These are phyloP conservation scores for Cercospora sp. DNA, from an alignment of 2,329 filamentous ascomycete genomes.

Conservation along the genomic window DNA sequence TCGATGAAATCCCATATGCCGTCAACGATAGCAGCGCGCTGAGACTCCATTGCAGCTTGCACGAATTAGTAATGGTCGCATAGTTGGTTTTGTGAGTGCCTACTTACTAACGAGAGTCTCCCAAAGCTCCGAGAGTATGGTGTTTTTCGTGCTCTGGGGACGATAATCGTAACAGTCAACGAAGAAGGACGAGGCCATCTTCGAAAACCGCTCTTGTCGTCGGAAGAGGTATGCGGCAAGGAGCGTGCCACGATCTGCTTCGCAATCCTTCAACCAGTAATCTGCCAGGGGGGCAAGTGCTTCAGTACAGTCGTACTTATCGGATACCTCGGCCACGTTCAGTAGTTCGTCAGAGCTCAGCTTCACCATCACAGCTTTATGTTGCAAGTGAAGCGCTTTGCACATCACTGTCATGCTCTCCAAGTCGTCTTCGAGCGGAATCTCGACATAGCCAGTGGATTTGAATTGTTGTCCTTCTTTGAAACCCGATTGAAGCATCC, in stretches of 20 bases:
- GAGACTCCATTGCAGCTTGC: neutral
- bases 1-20: neutral
- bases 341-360: neutral
- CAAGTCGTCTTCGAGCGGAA: slow-evolving; percentile 14
- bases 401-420: neutral
- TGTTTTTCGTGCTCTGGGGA: neutral
- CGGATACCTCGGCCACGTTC: neutral
- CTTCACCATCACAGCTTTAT: neutral
- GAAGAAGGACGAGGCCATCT: neutral
- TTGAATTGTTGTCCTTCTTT: slow-evolving; percentile 1
- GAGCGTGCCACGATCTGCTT: neutral
- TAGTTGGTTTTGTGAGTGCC: neutral
- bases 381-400: neutral
- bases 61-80: neutral
- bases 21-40: neutral
- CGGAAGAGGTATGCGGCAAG: neutral
- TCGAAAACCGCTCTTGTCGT: neutral
- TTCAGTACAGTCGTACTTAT: neutral
- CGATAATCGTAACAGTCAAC: neutral
- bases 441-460: neutral
- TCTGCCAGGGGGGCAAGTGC: neutral
- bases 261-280: neutral
- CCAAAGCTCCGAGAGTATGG: neutral
- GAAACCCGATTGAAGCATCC: slow-evolving; percentile 9
- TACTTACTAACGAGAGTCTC: neutral